Evolutionary conservation across 768 basidiomycete genomes (phyloP), one percentile per base, ranked within the genome.

Genomic region (Boletus subcaerulescens): DNA sequence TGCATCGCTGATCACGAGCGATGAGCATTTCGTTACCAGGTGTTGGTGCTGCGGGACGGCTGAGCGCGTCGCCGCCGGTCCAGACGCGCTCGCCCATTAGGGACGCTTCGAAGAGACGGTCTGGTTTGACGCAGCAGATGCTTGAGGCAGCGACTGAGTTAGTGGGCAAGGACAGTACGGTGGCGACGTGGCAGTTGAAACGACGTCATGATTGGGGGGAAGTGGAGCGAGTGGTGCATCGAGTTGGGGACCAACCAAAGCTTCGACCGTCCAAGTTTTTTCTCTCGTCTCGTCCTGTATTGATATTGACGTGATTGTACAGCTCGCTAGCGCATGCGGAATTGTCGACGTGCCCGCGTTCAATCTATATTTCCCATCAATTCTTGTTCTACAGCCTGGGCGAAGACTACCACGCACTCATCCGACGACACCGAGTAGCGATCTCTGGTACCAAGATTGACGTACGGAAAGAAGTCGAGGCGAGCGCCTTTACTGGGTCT

Each of bases 341-440:
- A 13, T 35, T 35, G 12, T 14, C 11, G 33, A 29, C 33, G 33
- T 14, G 14, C 33, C 89, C 92, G 3, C 80, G 85, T 0, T 78
- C 89, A 1, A 78, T 97, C 31, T 96, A 96, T 69, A 83, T 91
- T 17, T 83, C 85, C 0, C 89, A 92, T 60, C 91, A 95, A 56
- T 91, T 96, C 66, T 77, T 85, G 12, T 96, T 96, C 75, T 79
- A 82, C 61, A 79, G 83, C 2, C 78, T 93, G 1, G 83, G 83
- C 13, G 83, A 87, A 58, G 86, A 93, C 60, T 91, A 92, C 64
- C 85, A 91, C 52, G 86, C 89, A 0, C 80, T 89, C n/a, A 80
- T 87, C 36, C 82, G 84, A 33, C 77, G 79, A 4, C 82, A 81
- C 57, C 80, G 82, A 51, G 76, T 89, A 44, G 83, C 84, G 53